Base-by-base conservation (phyloP, 352 stramenopile genomes). In the Globisporangium cederbergense region DNA sequence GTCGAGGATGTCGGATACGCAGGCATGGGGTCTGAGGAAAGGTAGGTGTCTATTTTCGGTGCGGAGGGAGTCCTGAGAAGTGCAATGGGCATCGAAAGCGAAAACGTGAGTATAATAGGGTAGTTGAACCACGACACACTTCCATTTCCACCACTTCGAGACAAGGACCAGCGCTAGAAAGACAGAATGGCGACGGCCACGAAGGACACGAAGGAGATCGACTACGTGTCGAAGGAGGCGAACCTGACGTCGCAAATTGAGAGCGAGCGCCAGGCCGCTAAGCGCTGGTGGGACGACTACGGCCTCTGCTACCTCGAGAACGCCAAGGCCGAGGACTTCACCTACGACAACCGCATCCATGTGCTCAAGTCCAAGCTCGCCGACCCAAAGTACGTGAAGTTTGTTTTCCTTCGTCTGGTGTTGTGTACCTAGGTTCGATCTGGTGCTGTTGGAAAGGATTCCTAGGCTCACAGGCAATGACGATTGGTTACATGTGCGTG, bases 221-320 rank as follows among this genome's bases (percentile, higher is more conserved):
- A 93, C 67, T 93, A 91, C 62, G 82, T 93, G 60, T 90, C 84
- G 50, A 91, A 89, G 66, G 69, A 93, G 60, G 82, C 84, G n/a
- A 93, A 93, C 62, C 74, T 90, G 47, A 91, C 84, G 25, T 66
- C 84, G 54, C 84, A 93, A 66, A 91, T 93, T 71, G 84, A 93
- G 70, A 90, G 82, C 65, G 84, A 93, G 60, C 81, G 78, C 8
- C 82, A 84, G 55, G 80, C 82, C 2, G 82, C 82, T 54, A 93
- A 91, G 70, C 79, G 75, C 32, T 93, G 84, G 84, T 93, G 82
- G 82, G 82, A 91, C 59, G 84, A 93, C 64, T 91, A 89, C 58
- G 84, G 84, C 16, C 75, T 83, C 52, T 89, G 80, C 72, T 93
- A 93, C 64, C 58, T 93, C 28, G 84, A 91, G 54, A 81, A 90